Evolutionary conservation across 768 basidiomycete species (phyloP), one percentile per base, ranked within the genome.

Genomic region (Kwoniella sp.): DNA sequence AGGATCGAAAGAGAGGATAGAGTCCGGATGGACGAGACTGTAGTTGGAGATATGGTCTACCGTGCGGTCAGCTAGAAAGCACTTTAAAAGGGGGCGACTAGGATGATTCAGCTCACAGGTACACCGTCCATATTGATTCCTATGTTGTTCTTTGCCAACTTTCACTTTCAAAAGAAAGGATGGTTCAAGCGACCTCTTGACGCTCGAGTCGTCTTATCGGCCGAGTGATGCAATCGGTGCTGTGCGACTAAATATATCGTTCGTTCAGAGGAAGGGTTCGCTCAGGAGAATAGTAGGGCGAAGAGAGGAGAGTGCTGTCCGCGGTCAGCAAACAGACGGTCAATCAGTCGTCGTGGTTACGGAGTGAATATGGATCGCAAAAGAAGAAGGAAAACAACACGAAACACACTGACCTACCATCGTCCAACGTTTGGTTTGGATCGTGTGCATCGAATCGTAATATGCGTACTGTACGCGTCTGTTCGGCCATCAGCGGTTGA

Each of bases 1-100:
- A 79, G 54, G 51, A 77, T 63, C 1, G 58, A 50, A 24, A 73
- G 64, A 22, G 78, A 67, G 10, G 63, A 56, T 54, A 76, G 56
- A 30, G 74, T 70, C 9, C 72, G 72, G 26, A 79, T 60, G 13
- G 67, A 65, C 1, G 69, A 54, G 25, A 77, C 48, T 17, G 67
- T 29, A 8, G 33, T 22, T 21, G 64, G 67, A 2, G 67, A 66
- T 26, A 68, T 62, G 12, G 52, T 19, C 61, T 63, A 46, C 24
- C 30, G 29, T 22, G 5, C n/a, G 37, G 46, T 63, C 61, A 54
- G 60, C 27, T 44, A 19, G n/a, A n/a, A n/a, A n/a, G n/a, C n/a
- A n/a, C n/a, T n/a, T n/a, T n/a, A n/a, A n/a, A n/a, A n/a, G n/a
- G n/a, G n/a, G n/a, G n/a, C n/a, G n/a, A n/a, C n/a, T n/a, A n/a